Conservation (phyloP, 805 yeast genomes). For the Candida koratica region DNA sequence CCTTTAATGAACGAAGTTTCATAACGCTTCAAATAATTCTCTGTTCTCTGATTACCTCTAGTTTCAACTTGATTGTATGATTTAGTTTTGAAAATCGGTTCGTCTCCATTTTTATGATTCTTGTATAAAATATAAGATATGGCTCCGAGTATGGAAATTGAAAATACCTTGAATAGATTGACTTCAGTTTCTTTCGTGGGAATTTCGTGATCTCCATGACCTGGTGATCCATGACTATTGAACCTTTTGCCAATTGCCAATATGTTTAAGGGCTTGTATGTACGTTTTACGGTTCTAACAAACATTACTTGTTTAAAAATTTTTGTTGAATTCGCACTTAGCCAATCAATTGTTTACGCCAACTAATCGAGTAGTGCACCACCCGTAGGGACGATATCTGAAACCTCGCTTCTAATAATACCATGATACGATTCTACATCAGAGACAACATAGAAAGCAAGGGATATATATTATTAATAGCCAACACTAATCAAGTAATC, state of each 20-base stretch:
- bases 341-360: conserved; percentile 7
- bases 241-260: conserved; percentile 16
- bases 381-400: too few species aligned
- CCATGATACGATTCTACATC: too few species aligned
- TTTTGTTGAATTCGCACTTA: conserved; percentile 8
- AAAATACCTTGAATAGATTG: conserved; percentile 39
- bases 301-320: conserved; percentile 12
- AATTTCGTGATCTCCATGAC: conserved; percentile 15
- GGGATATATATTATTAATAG: too few species aligned
- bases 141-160: conserved; percentile 39
- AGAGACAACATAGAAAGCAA: too few species aligned
- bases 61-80: conserved; percentile 33
- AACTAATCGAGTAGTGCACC: too few species aligned
- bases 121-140: conserved; percentile 29
- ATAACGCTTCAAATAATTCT: conserved; percentile 35
- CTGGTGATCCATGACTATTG: conserved; percentile 18
- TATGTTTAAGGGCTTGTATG: conserved; percentile 8
- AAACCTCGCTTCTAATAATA: too few species aligned
- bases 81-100: conserved; percentile 36
- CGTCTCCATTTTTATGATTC: conserved; percentile 28
- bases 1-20: conserved; percentile 40
- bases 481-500: conserved; percentile 89
- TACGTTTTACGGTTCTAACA: conserved; percentile 13
- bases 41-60: conserved; percentile 33
- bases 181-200: conserved; percentile 32